These are phyloP conservation scores for Colletotrichum endophyticum DNA, from an alignment of 2,329 filamentous ascomycete species.

Conservation along the genomic window DNA sequence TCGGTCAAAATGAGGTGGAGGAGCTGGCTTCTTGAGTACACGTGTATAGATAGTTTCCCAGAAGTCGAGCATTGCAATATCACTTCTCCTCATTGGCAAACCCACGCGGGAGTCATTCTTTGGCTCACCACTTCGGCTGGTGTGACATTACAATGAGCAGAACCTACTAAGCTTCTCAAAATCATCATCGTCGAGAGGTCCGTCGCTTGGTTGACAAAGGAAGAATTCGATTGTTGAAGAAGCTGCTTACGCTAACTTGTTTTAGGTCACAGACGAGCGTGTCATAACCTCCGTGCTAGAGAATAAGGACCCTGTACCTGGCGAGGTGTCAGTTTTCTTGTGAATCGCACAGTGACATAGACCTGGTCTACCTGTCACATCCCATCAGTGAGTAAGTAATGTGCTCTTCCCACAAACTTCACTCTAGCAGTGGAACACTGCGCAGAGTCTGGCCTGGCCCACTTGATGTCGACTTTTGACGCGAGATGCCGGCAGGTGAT, in stretches of 20 bases:
- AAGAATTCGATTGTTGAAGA: neutral
- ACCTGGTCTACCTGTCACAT: neutral
- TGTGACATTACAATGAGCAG: neutral
- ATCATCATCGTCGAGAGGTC: neutral
- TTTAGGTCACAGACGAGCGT: neutral
- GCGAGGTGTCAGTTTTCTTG: neutral
- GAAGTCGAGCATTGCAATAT: conserved; percentile 11
- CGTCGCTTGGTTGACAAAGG: neutral
- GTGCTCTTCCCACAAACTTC: neutral
- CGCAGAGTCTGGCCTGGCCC: neutral
- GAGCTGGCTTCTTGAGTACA: neutral
- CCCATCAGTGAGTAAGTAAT: neutral
- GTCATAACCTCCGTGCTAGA: neutral
- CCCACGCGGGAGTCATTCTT: neutral
- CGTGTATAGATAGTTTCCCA: conserved; percentile 18
- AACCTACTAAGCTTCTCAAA: neutral
- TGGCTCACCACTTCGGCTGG: neutral
- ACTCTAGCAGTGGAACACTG: neutral
- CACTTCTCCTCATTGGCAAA: conserved; percentile 14
- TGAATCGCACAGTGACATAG: neutral
- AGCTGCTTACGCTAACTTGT: neutral
- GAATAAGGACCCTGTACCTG: neutral
- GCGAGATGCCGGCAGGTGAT: neutral
- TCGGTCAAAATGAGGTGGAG: neutral
- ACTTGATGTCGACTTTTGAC: neutral